A percentile compares a stretch with the other conserved stretches of the same genome.
Evolutionary conservation across 176 grass and related monocot species (phyloP).

Genomic region (Echinochloa phyllopogon): DNA sequence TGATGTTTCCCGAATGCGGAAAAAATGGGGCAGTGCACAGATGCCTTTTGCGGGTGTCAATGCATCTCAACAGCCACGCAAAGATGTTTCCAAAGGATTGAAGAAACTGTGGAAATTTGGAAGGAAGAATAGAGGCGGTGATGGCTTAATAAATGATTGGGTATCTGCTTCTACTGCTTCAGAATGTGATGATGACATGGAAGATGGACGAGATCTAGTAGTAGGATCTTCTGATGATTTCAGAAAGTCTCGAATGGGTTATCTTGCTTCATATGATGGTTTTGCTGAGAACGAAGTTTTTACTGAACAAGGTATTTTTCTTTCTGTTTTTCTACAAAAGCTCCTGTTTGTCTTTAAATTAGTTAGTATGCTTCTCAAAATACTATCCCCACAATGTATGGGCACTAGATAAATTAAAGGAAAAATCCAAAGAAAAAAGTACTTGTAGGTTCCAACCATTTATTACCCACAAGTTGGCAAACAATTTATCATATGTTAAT

Average conservation of each 20-base stretch:
- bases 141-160: slow-evolving; percentile 84
- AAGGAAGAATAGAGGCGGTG: slow-evolving; percentile 75
- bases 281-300: slow-evolving; percentile 76
- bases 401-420: neutral
- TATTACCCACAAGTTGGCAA: slow-evolving; percentile 11
- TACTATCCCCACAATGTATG: neutral
- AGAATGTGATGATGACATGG: slow-evolving; percentile 90
- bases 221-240: slow-evolving; percentile 68
- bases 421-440: neutral
- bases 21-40: slow-evolving; percentile 94
- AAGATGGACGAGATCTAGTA: slow-evolving; percentile 69
- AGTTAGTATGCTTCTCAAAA: slow-evolving; percentile 18
- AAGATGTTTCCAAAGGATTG: slow-evolving; percentile 93
- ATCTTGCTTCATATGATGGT: slow-evolving; percentile 68
- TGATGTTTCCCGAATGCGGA: slow-evolving; percentile 84
- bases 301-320: slow-evolving; percentile 77
- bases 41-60: slow-evolving; percentile 69
- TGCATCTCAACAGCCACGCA: slow-evolving; percentile 72
- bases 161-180: slow-evolving; percentile 96
- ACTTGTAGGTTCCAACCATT: neutral
- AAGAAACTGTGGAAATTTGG: slow-evolving; percentile 98
- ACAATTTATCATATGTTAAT: slow-evolving; percentile 28
- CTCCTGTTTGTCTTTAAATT: slow-evolving; percentile 34
- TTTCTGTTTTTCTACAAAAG: slow-evolving; percentile 13
- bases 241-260: slow-evolving; percentile 86